Base-by-base conservation (phyloP, 1,284 basidiomycete genomes). In the Cutaneotrichosporon curvatum region DNA sequence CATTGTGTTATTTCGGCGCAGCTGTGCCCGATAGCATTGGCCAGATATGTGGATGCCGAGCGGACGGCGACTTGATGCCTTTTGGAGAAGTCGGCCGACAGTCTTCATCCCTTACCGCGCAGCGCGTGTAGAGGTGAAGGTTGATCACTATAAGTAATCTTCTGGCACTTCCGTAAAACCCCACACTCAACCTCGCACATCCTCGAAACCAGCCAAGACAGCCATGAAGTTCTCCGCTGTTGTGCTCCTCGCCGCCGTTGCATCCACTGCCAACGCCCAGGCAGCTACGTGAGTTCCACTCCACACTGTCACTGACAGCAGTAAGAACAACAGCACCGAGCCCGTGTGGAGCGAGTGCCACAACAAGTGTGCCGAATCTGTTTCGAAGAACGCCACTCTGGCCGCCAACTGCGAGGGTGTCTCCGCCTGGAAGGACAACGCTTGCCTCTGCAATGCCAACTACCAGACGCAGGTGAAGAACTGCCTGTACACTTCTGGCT, bases 171-270 rank as follows among this genome's bases (percentile, higher is more conserved):
- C n/a, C n/a, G n/a, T n/a, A n/a, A n/a, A n/a, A n/a, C n/a, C n/a
- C n/a, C n/a, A n/a, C n/a, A n/a, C n/a, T n/a, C n/a, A n/a, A n/a
- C n/a, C n/a, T n/a, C n/a, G n/a, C n/a, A n/a, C n/a, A n/a, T n/a
- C n/a, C n/a, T n/a, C n/a, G n/a, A n/a, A n/a, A n/a, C n/a, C n/a
- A n/a, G n/a, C n/a, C n/a, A n/a, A n/a, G n/a, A n/a, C n/a, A n/a
- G n/a, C n/a, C n/a, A 43, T 43, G 42, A 43, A 43, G 42, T 25
- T 43, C 42, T 15, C 34, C n/a, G 34, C 35, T 34, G 22, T 28
- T 25, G 34, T 19, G 18, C 42, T 37, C 34, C 21, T 35, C 25
- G 23, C 25, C 9, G 42, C 42, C 42, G 21, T 34, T 6, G 34
- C 42, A n/a, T 31, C 16, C 21, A 18, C 22, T 15, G 42, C 42